Conservation (phyloP, 1,284 basidiomycete genomes). For the Agaricales sp. region DNA sequence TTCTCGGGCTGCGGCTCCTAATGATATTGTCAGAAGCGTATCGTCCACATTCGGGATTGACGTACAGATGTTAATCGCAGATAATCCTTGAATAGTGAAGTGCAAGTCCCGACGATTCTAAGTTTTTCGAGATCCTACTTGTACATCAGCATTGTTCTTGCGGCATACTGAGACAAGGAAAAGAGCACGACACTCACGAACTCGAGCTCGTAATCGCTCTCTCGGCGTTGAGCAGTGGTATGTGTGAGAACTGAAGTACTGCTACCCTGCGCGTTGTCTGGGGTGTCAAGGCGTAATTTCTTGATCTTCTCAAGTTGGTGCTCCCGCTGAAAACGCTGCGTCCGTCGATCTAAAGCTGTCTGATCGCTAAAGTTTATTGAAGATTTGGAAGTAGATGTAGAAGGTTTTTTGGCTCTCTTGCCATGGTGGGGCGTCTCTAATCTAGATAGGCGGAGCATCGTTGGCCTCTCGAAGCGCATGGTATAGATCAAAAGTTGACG, state of each 20-base stretch:
- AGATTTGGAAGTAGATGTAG: no score
- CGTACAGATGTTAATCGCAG: slow-evolving; percentile 86
- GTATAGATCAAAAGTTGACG: slow-evolving; percentile 33
- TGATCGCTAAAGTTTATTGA: slow-evolving; percentile 53
- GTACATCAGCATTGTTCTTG: slow-evolving; percentile 16
- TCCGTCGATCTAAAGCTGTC: slow-evolving; percentile 56
- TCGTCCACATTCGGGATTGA: slow-evolving; percentile 9
- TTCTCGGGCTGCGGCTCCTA: slow-evolving; percentile 93
- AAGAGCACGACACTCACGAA: neutral
- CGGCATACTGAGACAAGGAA: slow-evolving; percentile 13
- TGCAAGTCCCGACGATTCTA: slow-evolving; percentile 89
- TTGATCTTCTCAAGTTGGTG: slow-evolving; percentile 55
- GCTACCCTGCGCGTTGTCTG: no score
- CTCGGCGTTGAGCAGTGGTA: no score
- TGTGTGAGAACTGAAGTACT: no score
- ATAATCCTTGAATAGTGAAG: slow-evolving; percentile 92
- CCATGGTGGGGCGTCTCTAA: slow-evolving; percentile 28
- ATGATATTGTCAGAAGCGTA: slow-evolving; percentile 6
- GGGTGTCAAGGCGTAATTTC: neutral
- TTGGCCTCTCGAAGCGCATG: neutral
- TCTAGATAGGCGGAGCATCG: slow-evolving; percentile 18
- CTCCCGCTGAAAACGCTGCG: slow-evolving; percentile 71
- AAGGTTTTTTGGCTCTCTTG: slow-evolving; percentile 68
- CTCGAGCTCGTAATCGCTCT: no score
- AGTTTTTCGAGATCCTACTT: slow-evolving; percentile 86